Conservation (phyloP, 352 stramenopile genomes). For the Globisporangium okanoganense region DNA sequence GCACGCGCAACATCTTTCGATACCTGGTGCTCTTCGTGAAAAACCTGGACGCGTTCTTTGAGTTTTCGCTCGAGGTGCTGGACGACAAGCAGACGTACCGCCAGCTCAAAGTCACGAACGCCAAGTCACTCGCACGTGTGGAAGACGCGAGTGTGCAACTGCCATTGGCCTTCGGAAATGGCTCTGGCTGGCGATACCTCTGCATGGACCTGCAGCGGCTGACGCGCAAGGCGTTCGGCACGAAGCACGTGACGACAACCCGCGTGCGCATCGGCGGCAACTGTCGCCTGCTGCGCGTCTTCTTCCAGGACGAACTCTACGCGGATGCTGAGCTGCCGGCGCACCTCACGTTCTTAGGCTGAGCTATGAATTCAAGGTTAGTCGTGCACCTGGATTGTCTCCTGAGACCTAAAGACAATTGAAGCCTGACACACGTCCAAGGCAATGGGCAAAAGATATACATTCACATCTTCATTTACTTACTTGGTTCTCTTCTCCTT, state of each 20-base stretch:
- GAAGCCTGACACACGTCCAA: neutral
- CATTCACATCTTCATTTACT: constrained; percentile 1
- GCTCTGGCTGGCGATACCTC: constrained; percentile 59
- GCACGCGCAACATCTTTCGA: constrained; percentile 65
- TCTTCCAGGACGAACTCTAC: constrained; percentile 82
- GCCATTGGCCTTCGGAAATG: constrained; percentile 44
- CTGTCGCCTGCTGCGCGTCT: constrained; percentile 70
- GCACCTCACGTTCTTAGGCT: constrained; percentile 67
- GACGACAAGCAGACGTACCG: constrained; percentile 68
- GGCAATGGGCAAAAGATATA: constrained; percentile 12
- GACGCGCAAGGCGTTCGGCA: constrained; percentile 63
- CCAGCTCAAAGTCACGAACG: constrained; percentile 64
- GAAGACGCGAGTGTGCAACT: constrained; percentile 51
- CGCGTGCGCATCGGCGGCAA: constrained; percentile 53
- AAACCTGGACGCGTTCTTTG: constrained; percentile 70
- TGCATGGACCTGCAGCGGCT: constrained; percentile 76
- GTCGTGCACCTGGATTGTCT: too few species aligned
- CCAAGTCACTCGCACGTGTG: constrained; percentile 57
- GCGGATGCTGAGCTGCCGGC: constrained; percentile 55
- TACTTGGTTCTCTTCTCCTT: neutral
- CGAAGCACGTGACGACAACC: constrained; percentile 68
- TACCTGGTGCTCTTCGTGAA: constrained; percentile 83
- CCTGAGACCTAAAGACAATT: neutral
- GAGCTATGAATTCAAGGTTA: neutral
- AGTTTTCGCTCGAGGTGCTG: constrained; percentile 64